These are phyloP conservation scores for Hanseniaspora jakobsenii DNA, from an alignment of 805 yeast genomes.

Conservation along the genomic window DNA sequence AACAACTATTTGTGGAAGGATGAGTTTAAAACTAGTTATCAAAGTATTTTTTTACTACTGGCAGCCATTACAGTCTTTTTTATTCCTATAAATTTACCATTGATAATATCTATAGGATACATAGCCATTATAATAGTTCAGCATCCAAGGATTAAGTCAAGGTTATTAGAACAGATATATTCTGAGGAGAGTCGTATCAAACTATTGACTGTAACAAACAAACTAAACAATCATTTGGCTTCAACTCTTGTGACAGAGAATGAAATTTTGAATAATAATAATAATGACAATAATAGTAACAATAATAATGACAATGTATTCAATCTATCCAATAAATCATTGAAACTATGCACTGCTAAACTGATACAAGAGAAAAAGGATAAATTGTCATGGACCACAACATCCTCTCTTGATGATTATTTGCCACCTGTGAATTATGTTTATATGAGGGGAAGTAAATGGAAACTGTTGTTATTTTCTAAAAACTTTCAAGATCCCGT, in stretches of 20 bases:
- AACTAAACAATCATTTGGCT: slow-evolving; percentile 18
- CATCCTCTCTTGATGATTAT: slow-evolving; percentile 5
- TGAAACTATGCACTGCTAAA: slow-evolving; percentile 8
- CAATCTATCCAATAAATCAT: no score
- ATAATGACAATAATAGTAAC: no score
- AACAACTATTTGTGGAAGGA: slow-evolving; percentile 5
- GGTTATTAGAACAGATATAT: slow-evolving; percentile 36
- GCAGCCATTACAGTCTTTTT: neutral
- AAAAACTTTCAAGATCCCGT: neutral
- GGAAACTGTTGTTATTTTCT: slow-evolving; percentile 2
- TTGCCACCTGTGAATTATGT: slow-evolving; percentile 10
- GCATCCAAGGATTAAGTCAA: slow-evolving; percentile 46
- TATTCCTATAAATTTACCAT: neutral
- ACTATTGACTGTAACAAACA: slow-evolving; percentile 38
- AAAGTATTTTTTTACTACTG: neutral
- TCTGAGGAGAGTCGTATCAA: slow-evolving; percentile 55
- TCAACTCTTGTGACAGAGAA: neutral
- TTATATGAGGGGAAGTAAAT: neutral
- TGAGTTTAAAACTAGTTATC: slow-evolving; percentile 1
- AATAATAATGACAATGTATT: no score
- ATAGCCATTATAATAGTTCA: slow-evolving; percentile 25
- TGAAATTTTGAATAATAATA: neutral
- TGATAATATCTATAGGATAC: neutral
- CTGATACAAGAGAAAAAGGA: slow-evolving; percentile 6
- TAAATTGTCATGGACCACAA: slow-evolving; percentile 8